These are phyloP conservation scores for Fusarium buxicola DNA, from an alignment of 2,329 filamentous ascomycete species.

Conservation along the genomic window DNA sequence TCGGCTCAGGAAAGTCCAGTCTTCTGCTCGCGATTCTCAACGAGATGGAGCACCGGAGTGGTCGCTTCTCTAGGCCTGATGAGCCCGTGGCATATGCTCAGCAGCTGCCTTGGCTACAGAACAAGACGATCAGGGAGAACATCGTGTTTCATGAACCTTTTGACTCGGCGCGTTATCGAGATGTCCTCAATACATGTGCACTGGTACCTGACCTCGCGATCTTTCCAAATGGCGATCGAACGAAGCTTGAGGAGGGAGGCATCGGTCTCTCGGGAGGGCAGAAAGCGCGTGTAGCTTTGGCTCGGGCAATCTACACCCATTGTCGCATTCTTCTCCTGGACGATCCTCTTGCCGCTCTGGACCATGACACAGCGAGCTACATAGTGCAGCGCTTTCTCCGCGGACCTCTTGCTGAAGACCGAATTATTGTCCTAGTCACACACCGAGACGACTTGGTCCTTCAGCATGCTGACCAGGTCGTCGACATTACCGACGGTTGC, in stretches of 20 bases:
- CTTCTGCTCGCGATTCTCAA: conserved; percentile 69
- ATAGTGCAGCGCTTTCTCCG: conserved; percentile 72
- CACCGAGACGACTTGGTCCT: conserved; percentile 83
- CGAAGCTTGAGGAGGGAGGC: conserved; percentile 71
- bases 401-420: conserved; percentile 68
- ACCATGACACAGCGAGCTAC: conserved; percentile 70
- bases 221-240: conserved; percentile 68
- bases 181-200: conserved; percentile 71
- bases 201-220: conserved; percentile 65
- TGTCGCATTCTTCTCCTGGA: conserved; percentile 69
- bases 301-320: conserved; percentile 69
- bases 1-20: conserved; percentile 72
- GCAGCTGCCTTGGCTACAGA: conserved; percentile 74
- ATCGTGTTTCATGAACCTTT: conserved; percentile 71
- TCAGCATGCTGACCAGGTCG: conserved; percentile 76
- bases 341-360: conserved; percentile 72
- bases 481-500: conserved; percentile 74
- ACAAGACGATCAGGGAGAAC: conserved; percentile 73
- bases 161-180: conserved; percentile 66
- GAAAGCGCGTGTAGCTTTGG: conserved; percentile 71
- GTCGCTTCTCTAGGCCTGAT: conserved; percentile 58
- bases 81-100: conserved; percentile 67
- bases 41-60: conserved; percentile 74
- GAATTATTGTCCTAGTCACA: conserved; percentile 83
- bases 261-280: conserved; percentile 73